Conservation (phyloP, 2,329 filamentous ascomycete species). For the Nigrospora oryzae region DNA sequence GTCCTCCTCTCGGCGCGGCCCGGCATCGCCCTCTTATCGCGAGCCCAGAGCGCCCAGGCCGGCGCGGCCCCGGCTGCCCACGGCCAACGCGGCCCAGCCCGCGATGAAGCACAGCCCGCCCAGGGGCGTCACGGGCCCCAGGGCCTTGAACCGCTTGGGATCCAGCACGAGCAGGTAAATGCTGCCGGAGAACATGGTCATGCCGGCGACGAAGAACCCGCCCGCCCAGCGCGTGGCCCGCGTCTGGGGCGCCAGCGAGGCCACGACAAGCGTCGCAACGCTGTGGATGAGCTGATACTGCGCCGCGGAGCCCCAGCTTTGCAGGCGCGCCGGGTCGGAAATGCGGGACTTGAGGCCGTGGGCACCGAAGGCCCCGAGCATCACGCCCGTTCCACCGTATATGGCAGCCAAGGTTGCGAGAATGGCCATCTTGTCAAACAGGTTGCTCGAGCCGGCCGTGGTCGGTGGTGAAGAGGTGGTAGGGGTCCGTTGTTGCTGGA, state of each 20-base stretch:
- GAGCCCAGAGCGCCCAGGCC: background rate
- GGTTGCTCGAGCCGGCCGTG: conserved; percentile 10
- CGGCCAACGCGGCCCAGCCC: conserved; percentile 45
- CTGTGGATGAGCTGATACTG: conserved; percentile 56
- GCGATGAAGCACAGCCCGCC: conserved; percentile 57
- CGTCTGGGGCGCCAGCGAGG: conserved; percentile 41
- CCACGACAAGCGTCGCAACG: conserved; percentile 47
- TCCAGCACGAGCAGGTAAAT: conserved; percentile 58
- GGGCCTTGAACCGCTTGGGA: conserved; percentile 46
- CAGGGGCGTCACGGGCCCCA: conserved; percentile 58
- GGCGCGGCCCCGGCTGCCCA: conserved; percentile 6
- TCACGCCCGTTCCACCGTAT: conserved; percentile 53
- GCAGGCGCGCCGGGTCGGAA: conserved; percentile 46
- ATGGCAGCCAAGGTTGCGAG: conserved; percentile 57
- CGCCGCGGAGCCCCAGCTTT: conserved; percentile 56
- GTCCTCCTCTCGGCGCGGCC: background rate
- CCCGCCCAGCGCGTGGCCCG: conserved; percentile 48
- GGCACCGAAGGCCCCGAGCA: conserved; percentile 58
- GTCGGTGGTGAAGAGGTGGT: background rate
- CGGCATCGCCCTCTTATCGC: background rate
- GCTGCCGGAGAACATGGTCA: conserved; percentile 59
- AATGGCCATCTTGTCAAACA: conserved; percentile 5
- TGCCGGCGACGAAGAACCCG: conserved; percentile 52
- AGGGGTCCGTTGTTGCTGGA: background rate
- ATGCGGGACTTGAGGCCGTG: conserved; percentile 57